Evolutionary conservation across 805 yeast genomes (phyloP).

Genomic region (Lachancea meyersii): DNA sequence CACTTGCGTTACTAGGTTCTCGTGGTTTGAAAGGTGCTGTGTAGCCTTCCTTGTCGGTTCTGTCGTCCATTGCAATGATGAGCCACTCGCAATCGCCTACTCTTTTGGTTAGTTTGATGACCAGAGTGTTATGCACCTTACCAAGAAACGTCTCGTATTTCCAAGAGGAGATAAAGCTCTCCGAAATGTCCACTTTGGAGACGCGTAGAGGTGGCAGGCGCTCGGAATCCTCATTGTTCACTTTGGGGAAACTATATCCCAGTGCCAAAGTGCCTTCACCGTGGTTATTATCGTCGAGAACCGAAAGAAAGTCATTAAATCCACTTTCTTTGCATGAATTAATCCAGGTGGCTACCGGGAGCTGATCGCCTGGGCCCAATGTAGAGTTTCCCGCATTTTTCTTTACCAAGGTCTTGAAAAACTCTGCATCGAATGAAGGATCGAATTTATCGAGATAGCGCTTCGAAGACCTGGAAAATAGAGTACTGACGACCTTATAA

Average conservation of each 20-base stretch:
- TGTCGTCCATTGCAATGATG: conserved; percentile 32
- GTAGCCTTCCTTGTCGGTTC: conserved; percentile 18
- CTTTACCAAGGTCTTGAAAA: conserved; percentile 24
- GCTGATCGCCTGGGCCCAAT: conserved; percentile 16
- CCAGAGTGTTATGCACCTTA: conserved; percentile 32
- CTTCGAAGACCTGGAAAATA: conserved; percentile 34
- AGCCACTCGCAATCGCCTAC: conserved; percentile 39
- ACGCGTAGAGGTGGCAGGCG: conserved; percentile 32
- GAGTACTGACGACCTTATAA: conserved; percentile 30
- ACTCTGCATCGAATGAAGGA: conserved; percentile 26
- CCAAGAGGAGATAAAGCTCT: conserved; percentile 39
- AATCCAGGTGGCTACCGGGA: conserved; percentile 23
- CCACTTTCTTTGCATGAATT: conserved; percentile 20
- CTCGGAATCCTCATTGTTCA: conserved; percentile 5
- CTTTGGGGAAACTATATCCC: conserved; percentile 10
- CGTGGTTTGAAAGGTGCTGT: conserved; percentile 7
- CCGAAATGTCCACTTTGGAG: conserved; percentile 34
- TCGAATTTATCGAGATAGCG: conserved; percentile 33
- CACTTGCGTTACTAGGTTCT: background rate
- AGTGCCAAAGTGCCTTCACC: conserved; percentile 20
- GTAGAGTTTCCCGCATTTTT: conserved; percentile 21
- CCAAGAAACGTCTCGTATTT: conserved; percentile 36
- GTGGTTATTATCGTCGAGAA: conserved; percentile 15
- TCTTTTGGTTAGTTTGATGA: conserved; percentile 33
- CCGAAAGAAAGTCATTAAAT: conserved; percentile 18